These are phyloP conservation scores for Trichoderma arundinaceum DNA, from an alignment of 2,329 filamentous ascomycete genomes.

Conservation along the genomic window DNA sequence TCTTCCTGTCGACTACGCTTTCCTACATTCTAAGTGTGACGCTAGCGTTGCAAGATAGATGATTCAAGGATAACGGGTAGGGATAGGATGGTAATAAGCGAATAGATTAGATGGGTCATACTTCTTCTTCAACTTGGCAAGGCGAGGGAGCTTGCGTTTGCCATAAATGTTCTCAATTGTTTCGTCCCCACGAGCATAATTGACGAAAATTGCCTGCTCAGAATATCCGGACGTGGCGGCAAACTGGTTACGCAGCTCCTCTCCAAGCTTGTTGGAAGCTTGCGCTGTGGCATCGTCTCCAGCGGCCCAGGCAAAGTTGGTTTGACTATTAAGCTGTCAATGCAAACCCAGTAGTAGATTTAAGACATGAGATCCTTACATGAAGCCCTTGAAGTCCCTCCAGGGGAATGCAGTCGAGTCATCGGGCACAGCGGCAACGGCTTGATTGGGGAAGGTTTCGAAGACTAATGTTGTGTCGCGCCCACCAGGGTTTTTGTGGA, in stretches of 20 bases:
- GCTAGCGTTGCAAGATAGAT: too few species aligned
- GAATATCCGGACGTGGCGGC: conserved; percentile 5
- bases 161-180: conserved; percentile 19
- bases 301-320: background rate
- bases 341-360: background rate
- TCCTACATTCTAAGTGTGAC: background rate
- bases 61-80: background rate
- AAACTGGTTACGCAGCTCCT: conserved; percentile 5
- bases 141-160: background rate
- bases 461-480: background rate
- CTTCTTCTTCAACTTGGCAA: conserved; percentile 4
- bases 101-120: conserved; percentile 7
- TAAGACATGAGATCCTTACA: background rate
- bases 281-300: background rate
- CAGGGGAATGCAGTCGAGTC: conserved; percentile 1
- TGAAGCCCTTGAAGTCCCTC: conserved; percentile 20
- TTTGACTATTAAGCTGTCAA: background rate
- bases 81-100: conserved; percentile 8
- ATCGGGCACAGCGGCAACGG: conserved; percentile 8
- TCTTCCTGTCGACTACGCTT: too few species aligned
- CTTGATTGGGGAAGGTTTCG: conserved; percentile 19
- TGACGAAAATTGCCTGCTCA: conserved; percentile 14
- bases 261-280: conserved; percentile 4
- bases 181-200: conserved; percentile 18
- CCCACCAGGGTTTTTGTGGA: conserved; percentile 5